phyloP scores from a whole-genome alignment of 257 asterid species.

The Eucommia ulmoides region DNA sequence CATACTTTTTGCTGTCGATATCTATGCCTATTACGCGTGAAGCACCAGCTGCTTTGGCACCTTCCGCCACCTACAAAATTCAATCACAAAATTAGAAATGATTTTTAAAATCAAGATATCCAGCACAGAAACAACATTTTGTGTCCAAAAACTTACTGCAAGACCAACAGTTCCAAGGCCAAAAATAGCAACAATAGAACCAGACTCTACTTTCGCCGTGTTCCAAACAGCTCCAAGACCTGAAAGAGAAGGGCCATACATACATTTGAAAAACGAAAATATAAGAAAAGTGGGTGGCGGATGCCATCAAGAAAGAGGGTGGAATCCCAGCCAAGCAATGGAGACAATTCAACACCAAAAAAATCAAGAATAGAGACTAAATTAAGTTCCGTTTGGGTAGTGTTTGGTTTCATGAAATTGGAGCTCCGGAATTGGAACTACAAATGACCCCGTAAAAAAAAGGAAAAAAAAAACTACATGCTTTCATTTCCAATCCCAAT shows the following conservation, averaged over 20 bases:
- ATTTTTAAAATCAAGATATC: not conserved
- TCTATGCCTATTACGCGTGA: slow-evolving; percentile 91
- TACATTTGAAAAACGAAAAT: too few relatives aligned
- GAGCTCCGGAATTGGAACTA: too few relatives aligned
- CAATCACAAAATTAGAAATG: not conserved
- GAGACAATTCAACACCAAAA: too few relatives aligned
- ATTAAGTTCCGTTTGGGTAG: too few relatives aligned
- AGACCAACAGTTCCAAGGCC: slow-evolving; percentile 98
- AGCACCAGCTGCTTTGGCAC: slow-evolving; percentile 98
- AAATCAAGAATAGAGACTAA: too few relatives aligned
- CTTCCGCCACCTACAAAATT: slow-evolving; percentile 84
- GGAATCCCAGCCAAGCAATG: too few relatives aligned
- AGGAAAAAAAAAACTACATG: too few relatives aligned
- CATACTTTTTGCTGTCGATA: slow-evolving; percentile 78
- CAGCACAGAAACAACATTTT: not conserved
- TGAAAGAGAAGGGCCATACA: too few relatives aligned
- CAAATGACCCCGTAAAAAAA: too few relatives aligned
- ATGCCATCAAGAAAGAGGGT: not conserved
- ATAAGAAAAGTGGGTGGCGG: not conserved
- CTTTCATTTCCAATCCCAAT: too few relatives aligned
- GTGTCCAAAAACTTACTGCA: slow-evolving; percentile 53
- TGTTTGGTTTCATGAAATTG: too few relatives aligned
- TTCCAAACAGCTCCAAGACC: slow-evolving; percentile 99
- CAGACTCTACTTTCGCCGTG: slow-evolving; percentile 93
- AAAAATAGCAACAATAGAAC: slow-evolving; percentile 87